phyloP scores from a whole-genome alignment of 805 yeast genomes.

The Cyberlindnera amylophila region DNA sequence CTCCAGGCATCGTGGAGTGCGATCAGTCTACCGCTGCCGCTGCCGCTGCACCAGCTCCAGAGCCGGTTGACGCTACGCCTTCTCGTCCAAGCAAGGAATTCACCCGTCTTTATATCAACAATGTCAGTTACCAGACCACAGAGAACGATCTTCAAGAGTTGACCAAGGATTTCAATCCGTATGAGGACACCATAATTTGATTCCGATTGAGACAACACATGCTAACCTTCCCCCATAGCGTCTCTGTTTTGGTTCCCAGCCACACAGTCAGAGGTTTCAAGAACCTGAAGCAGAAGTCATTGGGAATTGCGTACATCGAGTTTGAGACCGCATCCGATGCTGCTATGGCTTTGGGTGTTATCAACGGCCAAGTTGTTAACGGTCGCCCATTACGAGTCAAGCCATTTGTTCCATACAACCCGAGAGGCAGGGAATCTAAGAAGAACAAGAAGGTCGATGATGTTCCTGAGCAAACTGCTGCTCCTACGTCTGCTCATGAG shows the following conservation, averaged over 20 bases:
- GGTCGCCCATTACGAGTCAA: slow-evolving; percentile 39
- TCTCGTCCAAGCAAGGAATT: slow-evolving; percentile 1
- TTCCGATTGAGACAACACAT: not conserved
- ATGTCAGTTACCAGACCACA: slow-evolving; percentile 49
- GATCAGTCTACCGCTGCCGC: too few species aligned
- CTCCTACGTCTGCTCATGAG: not conserved
- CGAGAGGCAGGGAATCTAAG: slow-evolving; percentile 19
- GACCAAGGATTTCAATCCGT: slow-evolving; percentile 45
- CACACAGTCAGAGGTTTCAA: slow-evolving; percentile 47
- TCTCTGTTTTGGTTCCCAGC: slow-evolving; percentile 49
- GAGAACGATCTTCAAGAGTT: slow-evolving; percentile 47
- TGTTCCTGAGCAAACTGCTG: not conserved
- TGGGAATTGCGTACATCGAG: slow-evolving; percentile 81
- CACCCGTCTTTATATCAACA: slow-evolving; percentile 49
- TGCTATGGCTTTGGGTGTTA: slow-evolving; percentile 54
- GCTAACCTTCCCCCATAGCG: slow-evolving; percentile 12
- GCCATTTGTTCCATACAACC: slow-evolving; percentile 41
- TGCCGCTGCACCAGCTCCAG: not conserved
- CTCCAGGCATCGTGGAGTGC: too few species aligned
- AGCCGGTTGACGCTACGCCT: not conserved
- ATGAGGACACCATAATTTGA: slow-evolving; percentile 21
- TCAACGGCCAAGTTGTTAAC: slow-evolving; percentile 57
- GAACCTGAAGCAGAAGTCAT: slow-evolving; percentile 37
- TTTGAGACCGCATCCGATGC: slow-evolving; percentile 66
- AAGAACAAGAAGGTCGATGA: slow-evolving; percentile 2